Evolutionary conservation across 805 yeast genomes (phyloP), one percentile per base, ranked within the genome.

Genomic region (Candida boidinii): DNA sequence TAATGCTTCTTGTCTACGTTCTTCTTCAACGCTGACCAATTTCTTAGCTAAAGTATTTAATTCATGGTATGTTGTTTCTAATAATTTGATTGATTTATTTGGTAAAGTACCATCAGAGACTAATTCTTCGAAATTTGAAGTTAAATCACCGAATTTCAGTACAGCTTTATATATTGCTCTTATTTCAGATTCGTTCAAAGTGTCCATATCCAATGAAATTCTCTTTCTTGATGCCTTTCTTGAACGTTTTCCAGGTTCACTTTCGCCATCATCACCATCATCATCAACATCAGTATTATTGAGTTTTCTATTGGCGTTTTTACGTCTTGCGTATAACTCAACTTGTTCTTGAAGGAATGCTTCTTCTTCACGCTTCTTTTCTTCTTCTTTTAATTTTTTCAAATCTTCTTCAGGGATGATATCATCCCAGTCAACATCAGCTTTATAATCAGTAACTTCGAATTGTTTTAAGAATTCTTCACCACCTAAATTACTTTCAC

Each of bases 401-500:
- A 94, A 66, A 56, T 92, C 98, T 28, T 84, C 95, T 43, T 85
- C 88, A 0, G 99, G 99, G 48, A 92, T 92, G 46, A 92, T 92
- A 56, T 92, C 99, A 62, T 92, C 97, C 99, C 99, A 92, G 42
- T 87, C 94, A 39, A 90, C 87, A 56, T 90, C 96, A 1, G 98
- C 97, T 62, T 92, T 92, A 57, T 88, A 94, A 54, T 92, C 98
- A 0, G 99, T 92, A 33, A 92, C 98, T 59, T 92, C 98, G 55
- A 92, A 92, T 60, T 92, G 99, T 51, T 77, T 86, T 60, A 92
- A 69, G 52, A 92, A 92, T 60, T 92, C 99, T 57, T 92, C 99
- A 36, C 97, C 95, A 38, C 99, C 99, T 35, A 92, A 67, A 49
- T 92, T 94, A n/a, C 95, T 84, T 50, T 92, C 97, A 5, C 97